These are phyloP conservation scores for Prunus armeniaca DNA, from an alignment of 306 rosid genomes.

Conservation along the genomic window DNA sequence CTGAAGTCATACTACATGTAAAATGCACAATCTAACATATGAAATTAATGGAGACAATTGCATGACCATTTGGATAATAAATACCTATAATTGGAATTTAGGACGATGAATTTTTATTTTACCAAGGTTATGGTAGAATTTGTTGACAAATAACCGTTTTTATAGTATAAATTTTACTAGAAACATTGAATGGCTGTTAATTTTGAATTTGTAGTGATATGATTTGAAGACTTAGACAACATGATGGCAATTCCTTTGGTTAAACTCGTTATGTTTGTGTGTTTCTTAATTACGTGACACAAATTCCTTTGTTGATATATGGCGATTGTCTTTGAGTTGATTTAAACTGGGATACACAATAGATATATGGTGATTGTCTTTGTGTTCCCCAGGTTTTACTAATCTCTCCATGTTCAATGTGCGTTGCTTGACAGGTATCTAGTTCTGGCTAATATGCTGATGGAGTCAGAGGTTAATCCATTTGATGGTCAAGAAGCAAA, in stretches of 20 bases:
- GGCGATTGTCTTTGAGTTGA: not conserved
- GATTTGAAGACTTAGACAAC: not conserved
- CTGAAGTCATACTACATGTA: not conserved
- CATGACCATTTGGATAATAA: not conserved
- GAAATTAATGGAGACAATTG: not conserved
- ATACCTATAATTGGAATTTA: not conserved
- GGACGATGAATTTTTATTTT: not conserved
- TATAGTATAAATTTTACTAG: not conserved
- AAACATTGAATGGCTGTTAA: not conserved
- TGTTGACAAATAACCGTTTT: not conserved
- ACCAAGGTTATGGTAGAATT: not conserved
- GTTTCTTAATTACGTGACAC: not conserved
- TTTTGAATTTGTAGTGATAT: not conserved
- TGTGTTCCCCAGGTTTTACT: not conserved
- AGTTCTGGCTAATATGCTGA: constrained; percentile 75
- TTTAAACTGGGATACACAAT: not conserved
- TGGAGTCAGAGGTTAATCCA: constrained; percentile 55
- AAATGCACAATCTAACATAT: not conserved
- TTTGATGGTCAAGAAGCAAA: constrained; percentile 60
- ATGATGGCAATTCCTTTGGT: not conserved
- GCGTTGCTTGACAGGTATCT: constrained; percentile 55
- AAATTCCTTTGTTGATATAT: not conserved
- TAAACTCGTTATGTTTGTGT: not conserved
- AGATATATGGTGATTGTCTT: not conserved
- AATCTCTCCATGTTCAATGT: constrained; percentile 1